These are phyloP conservation scores for Xylaria palmicola DNA, from an alignment of 495 filamentous ascomycete genomes.

Conservation along the genomic window DNA sequence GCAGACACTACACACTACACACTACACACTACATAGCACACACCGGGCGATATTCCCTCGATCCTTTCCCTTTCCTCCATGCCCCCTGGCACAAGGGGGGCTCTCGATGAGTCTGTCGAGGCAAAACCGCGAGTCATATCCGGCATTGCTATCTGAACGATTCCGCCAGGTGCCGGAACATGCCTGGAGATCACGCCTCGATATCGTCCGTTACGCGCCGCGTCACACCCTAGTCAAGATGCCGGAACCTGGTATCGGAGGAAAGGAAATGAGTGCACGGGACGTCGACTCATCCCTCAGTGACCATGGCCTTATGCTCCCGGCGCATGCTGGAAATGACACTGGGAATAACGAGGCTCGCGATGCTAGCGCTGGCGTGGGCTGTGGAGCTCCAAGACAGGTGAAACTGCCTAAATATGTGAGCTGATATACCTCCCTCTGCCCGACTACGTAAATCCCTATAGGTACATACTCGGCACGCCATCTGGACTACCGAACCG, in stretches of 20 bases:
- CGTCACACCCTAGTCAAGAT: not conserved
- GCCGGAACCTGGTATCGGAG: not conserved
- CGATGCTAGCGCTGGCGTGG: not conserved
- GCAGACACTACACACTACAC: not conserved
- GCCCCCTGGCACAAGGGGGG: not conserved
- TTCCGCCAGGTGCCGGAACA: not conserved
- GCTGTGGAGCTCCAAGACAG: not conserved
- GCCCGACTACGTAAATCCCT: too few species aligned
- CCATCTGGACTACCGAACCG: too few species aligned
- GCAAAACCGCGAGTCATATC: not conserved
- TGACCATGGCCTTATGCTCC: not conserved
- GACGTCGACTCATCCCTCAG: not conserved
- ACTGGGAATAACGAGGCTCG: not conserved
- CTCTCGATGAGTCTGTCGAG: not conserved
- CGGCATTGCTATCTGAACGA: not conserved
- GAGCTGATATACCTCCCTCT: not conserved
- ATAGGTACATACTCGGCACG: not conserved
- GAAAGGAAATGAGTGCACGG: not conserved
- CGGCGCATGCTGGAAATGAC: not conserved
- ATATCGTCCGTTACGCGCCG: not conserved
- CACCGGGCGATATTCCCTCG: not conserved
- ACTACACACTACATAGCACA: not conserved
- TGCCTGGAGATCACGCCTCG: not conserved
- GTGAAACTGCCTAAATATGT: constrained; percentile 1
- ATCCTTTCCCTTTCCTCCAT: not conserved